Conservation (phyloP, 306 rosid genomes). For the Mimosa bimucronata region DNA sequence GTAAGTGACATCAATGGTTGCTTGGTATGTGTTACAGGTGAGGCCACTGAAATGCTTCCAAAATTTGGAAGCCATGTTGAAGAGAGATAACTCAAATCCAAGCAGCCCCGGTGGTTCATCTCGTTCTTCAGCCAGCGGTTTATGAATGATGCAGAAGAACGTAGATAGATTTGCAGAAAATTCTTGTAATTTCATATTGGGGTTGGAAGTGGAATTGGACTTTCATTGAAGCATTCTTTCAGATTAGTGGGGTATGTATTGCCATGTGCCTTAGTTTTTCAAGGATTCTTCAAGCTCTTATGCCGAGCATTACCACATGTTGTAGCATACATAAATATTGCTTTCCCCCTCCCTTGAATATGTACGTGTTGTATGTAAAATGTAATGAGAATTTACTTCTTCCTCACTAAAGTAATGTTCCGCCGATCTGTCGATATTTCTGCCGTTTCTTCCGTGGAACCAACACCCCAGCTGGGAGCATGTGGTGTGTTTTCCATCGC, state of each 20-base stretch:
- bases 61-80: conserved; percentile 75
- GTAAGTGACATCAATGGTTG: conserved; percentile 26
- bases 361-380: neutral
- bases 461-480: neutral
- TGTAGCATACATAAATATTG: neutral
- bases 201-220: conserved; percentile 24
- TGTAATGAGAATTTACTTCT: neutral
- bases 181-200: conserved; percentile 18
- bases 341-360: neutral
- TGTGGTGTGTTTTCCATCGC: neutral
- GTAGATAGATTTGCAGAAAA: neutral
- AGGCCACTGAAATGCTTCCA: conserved; percentile 81
- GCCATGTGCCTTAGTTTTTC: conserved; percentile 24
- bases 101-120: conserved; percentile 66
- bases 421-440: neutral
- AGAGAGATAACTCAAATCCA: conserved; percentile 51
- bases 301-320: neutral
- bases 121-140: conserved; percentile 54
- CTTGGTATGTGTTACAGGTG: conserved; percentile 60
- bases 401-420: neutral
- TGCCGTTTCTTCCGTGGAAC: neutral
- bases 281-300: conserved; percentile 34
- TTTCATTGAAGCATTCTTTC: conserved; percentile 11
- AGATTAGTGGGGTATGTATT: conserved; percentile 33
- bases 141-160: conserved; percentile 41